A percentile compares a stretch with the other conserved stretches of the same genome.
Evolutionary conservation across 73 alveolate species (phyloP).

Genomic region (Stentor coeruleus): DNA sequence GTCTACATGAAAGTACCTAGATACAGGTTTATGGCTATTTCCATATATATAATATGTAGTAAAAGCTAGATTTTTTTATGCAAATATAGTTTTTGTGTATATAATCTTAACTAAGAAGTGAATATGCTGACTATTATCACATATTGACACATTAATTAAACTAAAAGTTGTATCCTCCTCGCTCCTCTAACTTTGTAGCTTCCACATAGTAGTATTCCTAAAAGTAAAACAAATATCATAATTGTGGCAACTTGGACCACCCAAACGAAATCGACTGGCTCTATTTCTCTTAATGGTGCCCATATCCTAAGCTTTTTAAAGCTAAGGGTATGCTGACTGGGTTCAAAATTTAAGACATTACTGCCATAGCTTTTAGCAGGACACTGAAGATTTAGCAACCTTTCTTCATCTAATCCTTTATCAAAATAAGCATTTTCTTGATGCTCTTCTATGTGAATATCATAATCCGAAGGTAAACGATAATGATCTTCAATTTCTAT

Average conservation of each 20-base stretch:
- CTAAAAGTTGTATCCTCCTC: neutral
- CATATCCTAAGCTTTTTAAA: neutral
- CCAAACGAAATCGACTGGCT: neutral
- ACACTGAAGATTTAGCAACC: neutral
- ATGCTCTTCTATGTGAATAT: slow-evolving; percentile 20
- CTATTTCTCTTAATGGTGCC: neutral
- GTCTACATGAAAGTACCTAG: no score
- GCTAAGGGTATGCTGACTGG: neutral
- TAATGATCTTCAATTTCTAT: no score
- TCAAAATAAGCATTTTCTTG: neutral
- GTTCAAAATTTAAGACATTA: neutral
- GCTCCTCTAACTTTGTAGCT: neutral
- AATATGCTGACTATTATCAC: no score
- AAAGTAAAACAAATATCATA: neutral
- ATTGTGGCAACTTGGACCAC: neutral
- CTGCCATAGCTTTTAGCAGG: no score
- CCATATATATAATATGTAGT: no score
- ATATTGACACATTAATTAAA: no score
- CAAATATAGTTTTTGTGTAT: no score
- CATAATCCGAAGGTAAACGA: slow-evolving; percentile 14
- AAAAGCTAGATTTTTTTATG: no score
- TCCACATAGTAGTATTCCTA: neutral
- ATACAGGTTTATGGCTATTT: no score
- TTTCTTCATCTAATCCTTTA: no score
- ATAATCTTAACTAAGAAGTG: no score